phyloP scores from a whole-genome alignment of 352 stramenopile genomes.

The Saprolegnia parasitica region DNA sequence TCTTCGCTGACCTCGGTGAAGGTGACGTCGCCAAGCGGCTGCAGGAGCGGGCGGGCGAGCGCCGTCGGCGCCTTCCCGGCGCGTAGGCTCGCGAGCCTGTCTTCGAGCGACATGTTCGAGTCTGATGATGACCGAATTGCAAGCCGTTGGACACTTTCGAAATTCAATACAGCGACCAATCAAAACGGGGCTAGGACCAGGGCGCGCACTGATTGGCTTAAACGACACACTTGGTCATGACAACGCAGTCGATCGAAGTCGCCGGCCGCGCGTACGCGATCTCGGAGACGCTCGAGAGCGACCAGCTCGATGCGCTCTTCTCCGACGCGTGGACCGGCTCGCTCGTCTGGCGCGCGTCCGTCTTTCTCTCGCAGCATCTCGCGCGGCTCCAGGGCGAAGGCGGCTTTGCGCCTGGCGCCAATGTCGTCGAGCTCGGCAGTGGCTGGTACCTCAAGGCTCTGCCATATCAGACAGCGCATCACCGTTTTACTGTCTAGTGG shows the following conservation, averaged over 20 bases:
- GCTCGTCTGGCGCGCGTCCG: conserved; percentile 63
- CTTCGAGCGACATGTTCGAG: conserved; percentile 23
- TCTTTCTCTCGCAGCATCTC: conserved; percentile 61
- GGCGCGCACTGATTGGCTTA: not conserved
- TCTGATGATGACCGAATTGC: not conserved
- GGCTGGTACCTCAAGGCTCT: conserved; percentile 38
- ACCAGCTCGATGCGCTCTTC: conserved; percentile 75
- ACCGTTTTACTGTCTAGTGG: conserved; percentile 31
- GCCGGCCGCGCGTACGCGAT: conserved; percentile 48
- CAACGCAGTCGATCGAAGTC: conserved; percentile 35
- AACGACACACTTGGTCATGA: not conserved
- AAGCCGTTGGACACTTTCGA: conserved; percentile 20
- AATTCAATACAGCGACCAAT: conserved; percentile 20
- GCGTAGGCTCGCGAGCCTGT: conserved; percentile 23
- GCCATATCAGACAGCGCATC: not conserved
- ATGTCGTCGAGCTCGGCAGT: conserved; percentile 72
- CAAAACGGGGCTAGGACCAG: not conserved
- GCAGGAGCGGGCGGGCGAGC: not conserved
- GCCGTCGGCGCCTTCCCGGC: conserved; percentile 2
- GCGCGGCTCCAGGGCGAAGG: conserved; percentile 36
- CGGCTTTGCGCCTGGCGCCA: conserved; percentile 30
- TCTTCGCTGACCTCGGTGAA: conserved; percentile 27
- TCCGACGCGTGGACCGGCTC: conserved; percentile 76
- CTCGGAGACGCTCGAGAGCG: conserved; percentile 69
- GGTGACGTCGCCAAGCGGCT: conserved; percentile 4